Percentiles rank a stretch among this genome's conserved stretches.
phyloP scores from a whole-genome alignment of 1,139 yeast genomes.

The Suhomyces panamericanus region DNA sequence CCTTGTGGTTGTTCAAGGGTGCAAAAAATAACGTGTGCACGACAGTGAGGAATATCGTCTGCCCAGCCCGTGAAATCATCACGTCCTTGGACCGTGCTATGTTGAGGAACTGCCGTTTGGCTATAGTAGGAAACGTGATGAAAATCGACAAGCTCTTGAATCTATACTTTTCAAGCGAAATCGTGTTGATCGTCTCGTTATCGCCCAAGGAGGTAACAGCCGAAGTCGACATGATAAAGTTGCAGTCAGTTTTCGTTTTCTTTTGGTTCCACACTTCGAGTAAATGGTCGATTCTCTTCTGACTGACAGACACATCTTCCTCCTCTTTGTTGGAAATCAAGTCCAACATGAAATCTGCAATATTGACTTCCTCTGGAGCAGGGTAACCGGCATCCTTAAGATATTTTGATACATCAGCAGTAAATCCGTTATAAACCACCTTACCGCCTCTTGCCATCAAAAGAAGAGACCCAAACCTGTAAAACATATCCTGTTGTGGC shows the following conservation, averaged over 20 bases:
- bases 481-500: constrained; percentile 26
- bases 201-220: background rate
- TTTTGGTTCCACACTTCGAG: constrained; percentile 17
- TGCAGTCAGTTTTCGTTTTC: background rate
- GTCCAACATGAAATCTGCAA: constrained; percentile 24
- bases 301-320: constrained; percentile 15
- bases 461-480: constrained; percentile 22
- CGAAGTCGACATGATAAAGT: background rate
- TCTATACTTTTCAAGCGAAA: constrained; percentile 24
- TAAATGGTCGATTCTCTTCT: constrained; percentile 17
- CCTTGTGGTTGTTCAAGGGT: constrained; percentile 20
- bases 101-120: constrained; percentile 20
- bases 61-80: constrained; percentile 22
- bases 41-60: constrained; percentile 21
- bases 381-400: constrained; percentile 16
- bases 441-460: constrained; percentile 26
- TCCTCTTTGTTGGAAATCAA: constrained; percentile 17
- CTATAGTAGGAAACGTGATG: constrained; percentile 18
- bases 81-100: constrained; percentile 23
- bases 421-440: constrained; percentile 23
- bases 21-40: constrained; percentile 26
- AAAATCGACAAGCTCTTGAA: constrained; percentile 23
- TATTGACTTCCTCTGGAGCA: constrained; percentile 16
- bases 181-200: background rate
- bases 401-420: constrained; percentile 15